Evolutionary conservation across 768 basidiomycete species (phyloP).

Genomic region (Naganishia onofrii): DNA sequence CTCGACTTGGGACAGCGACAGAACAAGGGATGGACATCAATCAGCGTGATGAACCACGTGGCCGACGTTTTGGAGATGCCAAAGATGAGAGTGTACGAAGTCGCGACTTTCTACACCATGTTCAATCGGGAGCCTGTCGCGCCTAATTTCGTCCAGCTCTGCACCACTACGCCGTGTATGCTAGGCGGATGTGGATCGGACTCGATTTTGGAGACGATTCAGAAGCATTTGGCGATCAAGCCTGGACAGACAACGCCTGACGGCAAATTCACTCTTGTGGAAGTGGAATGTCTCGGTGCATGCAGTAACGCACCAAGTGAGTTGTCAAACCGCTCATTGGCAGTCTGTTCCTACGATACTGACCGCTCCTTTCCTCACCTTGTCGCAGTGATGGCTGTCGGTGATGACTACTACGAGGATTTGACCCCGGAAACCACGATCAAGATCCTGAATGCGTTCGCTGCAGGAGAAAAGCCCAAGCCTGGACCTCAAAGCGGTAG

Average conservation of each 20-base stretch:
- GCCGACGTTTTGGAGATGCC: constrained; percentile 90
- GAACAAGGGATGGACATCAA: constrained; percentile 97
- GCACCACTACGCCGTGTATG: constrained; percentile 99
- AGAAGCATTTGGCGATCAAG: constrained; percentile 74
- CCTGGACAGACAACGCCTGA: constrained; percentile 92
- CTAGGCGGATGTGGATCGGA: constrained; percentile 61
- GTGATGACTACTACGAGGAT: constrained; percentile 86
- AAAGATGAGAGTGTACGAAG: constrained; percentile 98
- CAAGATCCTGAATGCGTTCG: constrained; percentile 53
- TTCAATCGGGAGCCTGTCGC: constrained; percentile 98
- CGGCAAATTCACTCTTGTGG: constrained; percentile 93
- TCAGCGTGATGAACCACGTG: constrained; percentile 98
- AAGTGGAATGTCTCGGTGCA: constrained; percentile 98
- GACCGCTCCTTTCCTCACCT: background rate
- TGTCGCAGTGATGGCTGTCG: constrained; percentile 79
- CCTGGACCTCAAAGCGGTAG: constrained; percentile 90
- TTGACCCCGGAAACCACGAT: constrained; percentile 56
- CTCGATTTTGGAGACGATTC: constrained; percentile 61
- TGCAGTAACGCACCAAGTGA: constrained; percentile 74
- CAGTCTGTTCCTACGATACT: background rate
- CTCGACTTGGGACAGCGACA: constrained; percentile 95
- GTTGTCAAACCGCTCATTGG: constrained; percentile 16
- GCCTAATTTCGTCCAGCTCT: constrained; percentile 90
- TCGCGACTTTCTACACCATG: constrained; percentile 99
- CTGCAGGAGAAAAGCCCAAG: constrained; percentile 74